Conservation (phyloP, 1,139 yeast genomes). For the Candida sanyaensis region DNA sequence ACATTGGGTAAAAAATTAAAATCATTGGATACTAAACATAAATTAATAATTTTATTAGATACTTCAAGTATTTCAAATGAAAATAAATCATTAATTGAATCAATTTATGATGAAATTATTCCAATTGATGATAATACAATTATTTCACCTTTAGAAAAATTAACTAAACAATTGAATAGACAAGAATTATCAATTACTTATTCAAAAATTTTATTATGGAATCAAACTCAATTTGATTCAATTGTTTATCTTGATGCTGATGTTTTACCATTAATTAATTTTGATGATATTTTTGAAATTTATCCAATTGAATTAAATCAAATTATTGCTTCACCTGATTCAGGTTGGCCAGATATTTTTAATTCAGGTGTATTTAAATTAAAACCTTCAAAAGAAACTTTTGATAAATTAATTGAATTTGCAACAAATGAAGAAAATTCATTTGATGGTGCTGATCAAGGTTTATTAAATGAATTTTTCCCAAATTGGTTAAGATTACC, state of each 20-base stretch:
- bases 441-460: conserved; percentile 40
- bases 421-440: conserved; percentile 16
- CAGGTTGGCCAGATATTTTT: conserved; percentile 42
- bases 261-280: conserved; percentile 26
- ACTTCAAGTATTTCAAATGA: conserved; percentile 18
- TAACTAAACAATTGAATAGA: conserved; percentile 24
- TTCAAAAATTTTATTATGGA: conserved; percentile 31
- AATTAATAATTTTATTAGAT: conserved; percentile 26
- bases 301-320: conserved; percentile 16
- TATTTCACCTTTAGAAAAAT: conserved; percentile 21
- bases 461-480: conserved; percentile 32
- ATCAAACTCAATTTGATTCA: conserved; percentile 23
- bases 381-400: conserved; percentile 23
- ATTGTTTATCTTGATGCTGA: conserved; percentile 34
- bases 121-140: conserved; percentile 23
- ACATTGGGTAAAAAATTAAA: conserved; percentile 27
- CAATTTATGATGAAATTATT: conserved; percentile 27
- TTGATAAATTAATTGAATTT: conserved; percentile 19
- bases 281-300: conserved; percentile 26
- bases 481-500: conserved; percentile 29
- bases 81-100: conserved; percentile 19
- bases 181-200: conserved; percentile 30
- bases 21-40: conserved; percentile 20
- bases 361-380: conserved; percentile 34
- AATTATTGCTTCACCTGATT: conserved; percentile 32